phyloP scores from a whole-genome alignment of 1,284 basidiomycete species.

The Neonothopanus nambi region DNA sequence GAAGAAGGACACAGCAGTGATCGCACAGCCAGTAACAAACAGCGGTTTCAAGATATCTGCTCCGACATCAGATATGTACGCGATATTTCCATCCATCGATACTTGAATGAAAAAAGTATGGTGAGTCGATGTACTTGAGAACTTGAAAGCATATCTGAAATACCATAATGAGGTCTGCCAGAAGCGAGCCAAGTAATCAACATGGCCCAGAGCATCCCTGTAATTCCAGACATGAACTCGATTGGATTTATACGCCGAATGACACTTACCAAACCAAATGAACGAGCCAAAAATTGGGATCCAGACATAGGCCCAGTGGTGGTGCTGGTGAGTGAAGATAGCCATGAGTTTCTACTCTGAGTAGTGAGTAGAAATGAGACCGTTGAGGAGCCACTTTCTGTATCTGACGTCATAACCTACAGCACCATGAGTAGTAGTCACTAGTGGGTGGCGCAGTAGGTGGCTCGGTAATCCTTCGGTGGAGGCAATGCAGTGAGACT shows the following conservation, averaged over 20 bases:
- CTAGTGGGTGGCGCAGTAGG: too few species aligned
- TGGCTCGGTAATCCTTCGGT: too few species aligned
- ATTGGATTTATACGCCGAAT: not conserved
- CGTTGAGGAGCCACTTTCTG: too few species aligned
- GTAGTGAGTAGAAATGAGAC: too few species aligned
- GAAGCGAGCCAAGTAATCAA: slow-evolving; percentile 62
- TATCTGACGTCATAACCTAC: too few species aligned
- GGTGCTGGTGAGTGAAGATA: slow-evolving; percentile 32
- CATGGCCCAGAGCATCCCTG: slow-evolving; percentile 63
- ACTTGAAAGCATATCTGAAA: not conserved
- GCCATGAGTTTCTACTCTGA: slow-evolving; percentile 1
- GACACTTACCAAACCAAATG: slow-evolving; percentile 61
- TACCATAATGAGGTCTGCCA: slow-evolving; percentile 48
- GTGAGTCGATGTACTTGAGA: not conserved
- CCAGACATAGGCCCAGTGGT: slow-evolving; percentile 63
- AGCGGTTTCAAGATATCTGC: slow-evolving; percentile 71
- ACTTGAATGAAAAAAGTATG: slow-evolving; percentile 8
- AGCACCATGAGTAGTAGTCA: too few species aligned
- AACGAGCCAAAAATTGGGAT: slow-evolving; percentile 59
- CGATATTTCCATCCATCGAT: slow-evolving; percentile 50
- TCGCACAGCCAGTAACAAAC: slow-evolving; percentile 60
- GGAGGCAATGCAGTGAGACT: too few species aligned
- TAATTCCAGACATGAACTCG: slow-evolving; percentile 6
- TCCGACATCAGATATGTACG: slow-evolving; percentile 75
- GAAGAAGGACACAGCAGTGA: slow-evolving; percentile 64